These are phyloP conservation scores for Sporothrix sp. DNA, from an alignment of 2,329 filamentous ascomycete species.

Conservation along the genomic window DNA sequence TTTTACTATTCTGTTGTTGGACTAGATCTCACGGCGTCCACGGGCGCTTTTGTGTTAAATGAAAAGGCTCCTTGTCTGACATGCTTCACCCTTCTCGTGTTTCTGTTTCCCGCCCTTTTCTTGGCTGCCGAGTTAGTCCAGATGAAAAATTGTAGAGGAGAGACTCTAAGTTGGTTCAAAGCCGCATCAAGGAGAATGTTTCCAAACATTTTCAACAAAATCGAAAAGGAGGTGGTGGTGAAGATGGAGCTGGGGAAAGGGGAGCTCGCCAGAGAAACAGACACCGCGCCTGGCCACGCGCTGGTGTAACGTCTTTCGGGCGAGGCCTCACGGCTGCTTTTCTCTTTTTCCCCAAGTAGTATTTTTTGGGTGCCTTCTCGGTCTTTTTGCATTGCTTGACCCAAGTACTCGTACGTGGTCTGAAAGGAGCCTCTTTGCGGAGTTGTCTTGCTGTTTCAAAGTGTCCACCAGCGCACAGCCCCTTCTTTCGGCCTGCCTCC, in stretches of 20 bases:
- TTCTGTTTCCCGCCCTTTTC: constrained; percentile 17
- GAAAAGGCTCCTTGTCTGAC: not conserved
- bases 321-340: constrained; percentile 9
- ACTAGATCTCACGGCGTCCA: not conserved
- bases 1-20: no score
- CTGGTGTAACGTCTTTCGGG: not conserved
- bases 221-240: not conserved
- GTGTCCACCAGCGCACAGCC: constrained; percentile 2
- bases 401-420: constrained; percentile 3
- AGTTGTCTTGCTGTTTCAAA: constrained; percentile 5
- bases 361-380: constrained; percentile 22
- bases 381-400: constrained; percentile 13
- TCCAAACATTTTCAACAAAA: constrained; percentile 5
- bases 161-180: no score
- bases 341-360: constrained; percentile 16
- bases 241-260: not conserved
- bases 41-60: not conserved
- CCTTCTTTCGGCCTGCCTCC: not conserved
- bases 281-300: not conserved
- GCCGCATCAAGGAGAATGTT: constrained; percentile 10
- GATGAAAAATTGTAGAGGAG: no score
- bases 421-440: constrained; percentile 1
- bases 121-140: not conserved
- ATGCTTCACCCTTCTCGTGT: constrained; percentile 16
- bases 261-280: no score